These are phyloP conservation scores for Pythium myriotylum DNA, from an alignment of 352 stramenopile species.

Conservation along the genomic window DNA sequence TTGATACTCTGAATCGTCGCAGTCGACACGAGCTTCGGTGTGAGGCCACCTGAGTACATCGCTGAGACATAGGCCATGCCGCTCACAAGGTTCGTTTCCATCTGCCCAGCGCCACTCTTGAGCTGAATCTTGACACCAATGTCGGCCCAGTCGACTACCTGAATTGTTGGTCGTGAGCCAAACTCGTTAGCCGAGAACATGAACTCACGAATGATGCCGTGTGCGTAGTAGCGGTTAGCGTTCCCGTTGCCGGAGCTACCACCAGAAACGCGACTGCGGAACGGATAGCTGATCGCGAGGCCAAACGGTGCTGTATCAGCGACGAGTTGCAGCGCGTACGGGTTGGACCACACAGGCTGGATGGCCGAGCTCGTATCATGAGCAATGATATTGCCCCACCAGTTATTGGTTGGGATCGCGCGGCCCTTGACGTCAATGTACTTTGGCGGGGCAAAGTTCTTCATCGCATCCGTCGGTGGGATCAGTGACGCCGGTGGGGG, in stretches of 20 bases:
- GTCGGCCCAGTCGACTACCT: slow-evolving; percentile 62
- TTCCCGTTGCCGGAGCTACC: slow-evolving; percentile 55
- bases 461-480: slow-evolving; percentile 58
- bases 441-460: slow-evolving; percentile 50
- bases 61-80: slow-evolving; percentile 67
- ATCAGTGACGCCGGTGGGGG: slow-evolving; percentile 23
- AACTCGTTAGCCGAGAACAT: slow-evolving; percentile 59
- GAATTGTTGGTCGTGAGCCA: slow-evolving; percentile 43
- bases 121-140: slow-evolving; percentile 58
- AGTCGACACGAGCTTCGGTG: slow-evolving; percentile 42
- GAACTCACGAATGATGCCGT: slow-evolving; percentile 52
- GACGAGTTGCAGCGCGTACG: slow-evolving; percentile 50
- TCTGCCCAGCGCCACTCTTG: slow-evolving; percentile 28
- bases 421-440: slow-evolving; percentile 36
- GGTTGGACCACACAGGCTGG: slow-evolving; percentile 64
- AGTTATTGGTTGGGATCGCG: slow-evolving; percentile 72
- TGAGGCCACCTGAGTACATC: slow-evolving; percentile 44
- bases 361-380: slow-evolving; percentile 35
- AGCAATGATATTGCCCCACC: slow-evolving; percentile 62
- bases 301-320: slow-evolving; percentile 47
- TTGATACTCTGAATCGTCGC: slow-evolving; percentile 54
- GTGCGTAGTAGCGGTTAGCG: slow-evolving; percentile 54
- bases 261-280: slow-evolving; percentile 49
- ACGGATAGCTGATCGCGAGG: slow-evolving; percentile 60
- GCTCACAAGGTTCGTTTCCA: slow-evolving; percentile 56